Base-by-base conservation (phyloP, 768 basidiomycete genomes). In the Clitopilus hobsonii region DNA sequence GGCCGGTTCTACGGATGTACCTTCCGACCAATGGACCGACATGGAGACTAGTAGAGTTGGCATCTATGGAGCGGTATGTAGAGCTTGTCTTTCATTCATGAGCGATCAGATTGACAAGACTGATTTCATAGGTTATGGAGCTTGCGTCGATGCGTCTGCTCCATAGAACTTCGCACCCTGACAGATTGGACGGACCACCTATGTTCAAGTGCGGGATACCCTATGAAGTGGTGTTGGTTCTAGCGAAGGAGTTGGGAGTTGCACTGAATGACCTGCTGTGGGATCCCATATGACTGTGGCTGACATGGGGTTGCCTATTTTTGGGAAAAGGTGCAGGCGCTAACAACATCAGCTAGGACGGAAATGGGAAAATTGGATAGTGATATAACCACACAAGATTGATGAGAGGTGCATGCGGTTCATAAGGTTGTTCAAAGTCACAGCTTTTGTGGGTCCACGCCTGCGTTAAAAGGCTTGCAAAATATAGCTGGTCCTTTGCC, bases 121-220 rank as follows among this genome's bases (percentile, higher is more conserved):
- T 53, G 20, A 54, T 38, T 38, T 52, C 26, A 10, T 56, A 93
- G 91, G 75, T 93, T 20, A 72, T 75, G 55, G 85, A 91, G 58
- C 75, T 93, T 2, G 76, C 83, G 0, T 74, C 80, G 2, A 80
- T 83, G 72, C 80, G 84, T 4, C 76, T 89, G 10, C 66, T 93
- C n/a, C 79, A 86, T 56, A 78, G 88, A 6, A 84, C 81, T 3
- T 81, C 84, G 7, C 72, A 78, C 2, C 38, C 69, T 4, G 89
- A 91, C 38, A 80, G 76, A 58, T 67, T 89, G 24, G 88, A 91
- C 50, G 86, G 84, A 0, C 81, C 86, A 0, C 82, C 88, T 1
- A 80, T 75, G 70, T 88, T 88, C 67, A 91, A 89, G 61, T 88
- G 84, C 63, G 86, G 82, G 0, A 75, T 91, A n/a, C 78, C 81